A percentile compares a stretch with the other conserved stretches of the same genome.
These are phyloP conservation scores for Colletotrichum lentis DNA, from an alignment of 2,329 filamentous ascomycete species.

Conservation along the genomic window DNA sequence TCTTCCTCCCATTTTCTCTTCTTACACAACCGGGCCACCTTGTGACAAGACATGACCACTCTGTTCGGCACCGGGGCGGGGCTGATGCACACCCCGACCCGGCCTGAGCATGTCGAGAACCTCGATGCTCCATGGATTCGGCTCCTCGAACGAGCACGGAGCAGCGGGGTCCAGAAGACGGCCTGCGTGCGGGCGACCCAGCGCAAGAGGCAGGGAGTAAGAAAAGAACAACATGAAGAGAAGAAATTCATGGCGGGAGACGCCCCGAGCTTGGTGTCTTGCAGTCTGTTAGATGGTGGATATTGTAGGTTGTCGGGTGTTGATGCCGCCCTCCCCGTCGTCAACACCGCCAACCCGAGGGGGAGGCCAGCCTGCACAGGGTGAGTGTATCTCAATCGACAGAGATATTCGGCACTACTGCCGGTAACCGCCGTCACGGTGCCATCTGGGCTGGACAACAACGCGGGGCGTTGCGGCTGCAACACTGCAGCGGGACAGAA, in stretches of 20 bases:
- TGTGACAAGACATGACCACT: too few relatives aligned
- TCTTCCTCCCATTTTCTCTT: too few relatives aligned
- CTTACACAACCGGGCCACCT: too few relatives aligned
- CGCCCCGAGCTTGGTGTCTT: background rate
- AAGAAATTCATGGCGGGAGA: background rate
- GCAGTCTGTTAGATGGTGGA: background rate
- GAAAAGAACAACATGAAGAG: background rate
- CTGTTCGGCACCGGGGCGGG: too few relatives aligned
- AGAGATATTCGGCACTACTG: background rate
- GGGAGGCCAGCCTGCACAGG: background rate
- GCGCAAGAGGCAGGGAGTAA: background rate
- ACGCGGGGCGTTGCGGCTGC: background rate
- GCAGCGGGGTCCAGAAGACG: conserved; percentile 5
- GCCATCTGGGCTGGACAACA: background rate
- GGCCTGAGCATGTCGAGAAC: background rate
- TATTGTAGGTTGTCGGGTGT: background rate
- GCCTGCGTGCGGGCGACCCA: background rate
- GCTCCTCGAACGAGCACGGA: conserved; percentile 1
- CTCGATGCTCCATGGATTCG: background rate
- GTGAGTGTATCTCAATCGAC: background rate
- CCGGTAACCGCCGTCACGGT: conserved; percentile 3
- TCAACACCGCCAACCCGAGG: background rate
- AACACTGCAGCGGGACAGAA: background rate
- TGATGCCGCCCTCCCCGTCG: background rate
- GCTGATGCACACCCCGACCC: background rate